Base-by-base conservation (phyloP, 108 stramenopile species). In the Skeletonema menzelii region DNA sequence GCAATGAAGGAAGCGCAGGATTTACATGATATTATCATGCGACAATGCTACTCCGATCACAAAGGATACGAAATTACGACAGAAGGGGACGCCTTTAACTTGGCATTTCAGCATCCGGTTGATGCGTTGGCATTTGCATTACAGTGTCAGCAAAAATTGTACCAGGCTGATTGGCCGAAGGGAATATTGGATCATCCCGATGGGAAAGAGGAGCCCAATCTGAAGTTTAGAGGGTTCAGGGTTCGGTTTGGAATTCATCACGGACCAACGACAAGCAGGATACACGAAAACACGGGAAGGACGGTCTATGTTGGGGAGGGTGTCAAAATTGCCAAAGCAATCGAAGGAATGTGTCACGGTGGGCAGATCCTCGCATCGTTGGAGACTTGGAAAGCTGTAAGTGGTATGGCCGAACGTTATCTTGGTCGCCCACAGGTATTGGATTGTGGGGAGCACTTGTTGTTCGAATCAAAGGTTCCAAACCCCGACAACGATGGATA, bases 1-100 rank as follows among this genome's bases (percentile, higher is more conserved):
- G 76, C 70, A 32, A 82, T 82, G 81, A 53, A 67, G 44, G 44
- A 77, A 28, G 81, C 76, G 14, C 13, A 53, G 30, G 71, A 73
- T 35, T 67, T 77, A 27, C 75, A 82, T 49, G 76, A 82, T 56
- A 60, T 63, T 32, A 77, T 77, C 3, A 75, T 80, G 68, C 59
- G 79, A 19, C 59, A 64, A 30, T 69, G 60, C 37, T 70, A 59
- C 47, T 27, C 70, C 4, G 44, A 75, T 22, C 62, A 67, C n/a
- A 24, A 60, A 5, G 82, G 82, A 22, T 83, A 79, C 34, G 82
- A 83, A 79, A 70, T 78, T 11, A 69, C 47, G 5, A 73, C 82
- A 38, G 71, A 72, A 27, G 82, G 82, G 14, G 76, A 67, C 40
- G 35, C 67, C 17, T 83, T 83, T 32, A 37, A 70, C 31, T 49